Conservation (phyloP, 257 asterid genomes). For the Solanum gandarillasii region DNA sequence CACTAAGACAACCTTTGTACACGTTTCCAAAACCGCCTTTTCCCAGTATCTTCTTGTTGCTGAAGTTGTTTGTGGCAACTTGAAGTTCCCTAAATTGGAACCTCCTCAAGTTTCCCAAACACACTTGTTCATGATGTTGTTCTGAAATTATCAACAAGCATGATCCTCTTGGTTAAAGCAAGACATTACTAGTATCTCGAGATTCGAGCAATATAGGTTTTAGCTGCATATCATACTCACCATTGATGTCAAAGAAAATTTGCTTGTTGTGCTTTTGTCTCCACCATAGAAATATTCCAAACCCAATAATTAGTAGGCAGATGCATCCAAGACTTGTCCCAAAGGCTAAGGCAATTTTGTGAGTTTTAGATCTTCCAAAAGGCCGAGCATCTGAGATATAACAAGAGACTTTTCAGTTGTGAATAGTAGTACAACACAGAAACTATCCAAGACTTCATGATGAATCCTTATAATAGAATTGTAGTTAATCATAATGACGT, state of each 20-base stretch:
- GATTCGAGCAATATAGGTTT: neutral
- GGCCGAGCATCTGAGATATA: slow-evolving; percentile 26
- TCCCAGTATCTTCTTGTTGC: slow-evolving; percentile 79
- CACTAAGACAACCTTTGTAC: slow-evolving; percentile 77
- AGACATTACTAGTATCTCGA: neutral
- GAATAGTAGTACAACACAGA: neutral
- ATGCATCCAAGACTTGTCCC: slow-evolving; percentile 85
- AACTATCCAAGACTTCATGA: neutral
- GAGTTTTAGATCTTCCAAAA: slow-evolving; percentile 27
- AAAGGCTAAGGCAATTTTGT: slow-evolving; percentile 61
- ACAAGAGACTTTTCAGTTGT: neutral
- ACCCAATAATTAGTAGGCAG: slow-evolving; percentile 62
- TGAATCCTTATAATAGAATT: neutral
- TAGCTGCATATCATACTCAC: slow-evolving; percentile 20
- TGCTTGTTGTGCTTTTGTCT: slow-evolving; percentile 67
- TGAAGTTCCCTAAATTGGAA: slow-evolving; percentile 77
- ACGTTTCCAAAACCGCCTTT: slow-evolving; percentile 93
- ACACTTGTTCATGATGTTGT: slow-evolving; percentile 52
- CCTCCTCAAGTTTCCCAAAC: slow-evolving; percentile 71
- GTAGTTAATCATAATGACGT: neutral
- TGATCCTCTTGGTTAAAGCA: neutral
- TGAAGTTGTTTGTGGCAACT: slow-evolving; percentile 74
- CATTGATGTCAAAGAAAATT: slow-evolving; percentile 60
- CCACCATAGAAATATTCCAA: slow-evolving; percentile 77
- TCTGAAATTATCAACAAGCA: slow-evolving; percentile 30